These are phyloP conservation scores for Prunus salicina DNA, from an alignment of 306 rosid genomes.

Conservation along the genomic window DNA sequence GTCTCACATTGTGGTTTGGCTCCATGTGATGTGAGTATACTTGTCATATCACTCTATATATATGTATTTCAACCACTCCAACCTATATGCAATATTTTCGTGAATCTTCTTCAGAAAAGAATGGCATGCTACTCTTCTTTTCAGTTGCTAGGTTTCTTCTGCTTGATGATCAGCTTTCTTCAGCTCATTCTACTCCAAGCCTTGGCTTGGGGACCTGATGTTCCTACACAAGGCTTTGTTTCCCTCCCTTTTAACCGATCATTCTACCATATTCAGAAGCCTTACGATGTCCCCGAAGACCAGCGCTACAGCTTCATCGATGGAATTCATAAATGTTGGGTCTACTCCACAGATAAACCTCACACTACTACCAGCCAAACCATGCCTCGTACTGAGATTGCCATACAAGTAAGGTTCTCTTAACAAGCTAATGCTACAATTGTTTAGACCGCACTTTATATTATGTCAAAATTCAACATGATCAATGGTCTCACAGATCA, in stretches of 20 bases:
- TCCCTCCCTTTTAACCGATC: conserved; percentile 15
- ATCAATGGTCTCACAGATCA: no score
- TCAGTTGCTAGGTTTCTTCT: background rate
- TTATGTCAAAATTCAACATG: no score
- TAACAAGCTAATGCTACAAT: no score
- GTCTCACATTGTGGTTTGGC: no score
- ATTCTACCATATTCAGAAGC: conserved; percentile 10
- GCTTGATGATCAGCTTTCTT: background rate
- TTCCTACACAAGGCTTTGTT: conserved; percentile 23
- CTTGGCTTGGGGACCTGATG: background rate
- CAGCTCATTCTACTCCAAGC: background rate
- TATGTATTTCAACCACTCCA: background rate
- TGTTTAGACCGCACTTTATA: no score
- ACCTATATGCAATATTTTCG: background rate
- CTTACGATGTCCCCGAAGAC: conserved; percentile 16
- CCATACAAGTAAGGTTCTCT: background rate
- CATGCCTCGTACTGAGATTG: background rate
- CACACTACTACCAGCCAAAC: conserved; percentile 20
- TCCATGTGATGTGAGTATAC: no score
- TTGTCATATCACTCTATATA: background rate
- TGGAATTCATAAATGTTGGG: conserved; percentile 32
- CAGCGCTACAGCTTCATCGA: conserved; percentile 22
- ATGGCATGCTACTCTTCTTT: background rate
- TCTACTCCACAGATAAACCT: conserved; percentile 35
- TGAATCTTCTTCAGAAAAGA: background rate